Conservation (phyloP, 23 red algal genomes). For the Gracilaria caudata region DNA sequence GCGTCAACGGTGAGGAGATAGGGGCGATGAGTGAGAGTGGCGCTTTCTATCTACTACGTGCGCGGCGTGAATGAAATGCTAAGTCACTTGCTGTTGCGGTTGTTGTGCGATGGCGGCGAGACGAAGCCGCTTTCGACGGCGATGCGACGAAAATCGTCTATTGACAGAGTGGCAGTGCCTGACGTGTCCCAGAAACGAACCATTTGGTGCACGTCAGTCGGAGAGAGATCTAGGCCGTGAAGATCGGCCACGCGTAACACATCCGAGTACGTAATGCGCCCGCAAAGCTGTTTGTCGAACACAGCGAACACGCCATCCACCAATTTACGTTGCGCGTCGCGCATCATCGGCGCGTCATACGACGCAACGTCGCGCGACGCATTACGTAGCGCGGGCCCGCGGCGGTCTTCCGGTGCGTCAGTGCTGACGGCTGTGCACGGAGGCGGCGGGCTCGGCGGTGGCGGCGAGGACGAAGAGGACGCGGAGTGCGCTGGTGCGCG, state of each 20-base stretch:
- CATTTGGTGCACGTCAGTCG: not conserved
- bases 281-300: not conserved
- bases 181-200: slow-evolving; percentile 19
- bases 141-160: not conserved
- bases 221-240: not conserved
- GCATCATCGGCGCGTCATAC: too few species aligned
- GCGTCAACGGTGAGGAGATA: slow-evolving; percentile 34
- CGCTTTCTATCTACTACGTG: slow-evolving; percentile 45
- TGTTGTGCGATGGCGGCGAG: not conserved
- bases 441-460: not conserved
- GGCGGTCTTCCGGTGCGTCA: not conserved
- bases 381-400: too few species aligned
- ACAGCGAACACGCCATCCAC: not conserved
- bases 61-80: slow-evolving; percentile 1
- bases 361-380: too few species aligned
- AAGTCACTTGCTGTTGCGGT: not conserved
- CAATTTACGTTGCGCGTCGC: not conserved
- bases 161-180: not conserved
- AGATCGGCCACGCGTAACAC: not conserved
- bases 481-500: not conserved
- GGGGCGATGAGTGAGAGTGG: slow-evolving; percentile 51
- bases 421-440: not conserved
- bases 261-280: slow-evolving; percentile 13
- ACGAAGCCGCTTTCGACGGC: not conserved
- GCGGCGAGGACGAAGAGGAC: not conserved